Evolutionary conservation across 2,329 filamentous ascomycete genomes (phyloP).

Genomic region (Pseudogymnoascus destructans): DNA sequence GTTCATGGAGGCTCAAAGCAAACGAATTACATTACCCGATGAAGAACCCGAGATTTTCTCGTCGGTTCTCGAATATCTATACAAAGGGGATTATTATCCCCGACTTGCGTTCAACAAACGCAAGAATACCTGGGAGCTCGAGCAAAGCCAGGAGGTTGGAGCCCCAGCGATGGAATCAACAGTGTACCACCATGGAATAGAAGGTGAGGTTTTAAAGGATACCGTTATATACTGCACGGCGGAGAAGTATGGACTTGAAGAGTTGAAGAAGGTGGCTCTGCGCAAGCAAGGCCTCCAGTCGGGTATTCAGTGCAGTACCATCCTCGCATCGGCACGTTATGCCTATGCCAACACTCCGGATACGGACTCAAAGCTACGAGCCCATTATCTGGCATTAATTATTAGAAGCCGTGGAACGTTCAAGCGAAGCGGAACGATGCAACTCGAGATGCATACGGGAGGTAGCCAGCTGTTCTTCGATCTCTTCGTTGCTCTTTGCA

Average conservation of each 20-base stretch:
- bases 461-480: slow-evolving; percentile 81
- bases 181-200: slow-evolving; percentile 42
- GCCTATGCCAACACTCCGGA: slow-evolving; percentile 84
- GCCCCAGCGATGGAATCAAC: slow-evolving; percentile 41
- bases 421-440: slow-evolving; percentile 90
- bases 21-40: slow-evolving; percentile 66
- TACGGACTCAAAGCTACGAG: slow-evolving; percentile 77
- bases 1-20: slow-evolving; percentile 46
- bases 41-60: slow-evolving; percentile 88
- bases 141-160: slow-evolving; percentile 31
- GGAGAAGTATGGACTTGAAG: slow-evolving; percentile 68
- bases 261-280: slow-evolving; percentile 72
- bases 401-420: slow-evolving; percentile 79
- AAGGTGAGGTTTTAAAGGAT: slow-evolving; percentile 64
- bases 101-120: slow-evolving; percentile 72
- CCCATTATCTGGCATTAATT: slow-evolving; percentile 85
- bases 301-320: slow-evolving; percentile 72
- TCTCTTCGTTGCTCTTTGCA: slow-evolving; percentile 83
- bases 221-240: slow-evolving; percentile 86
- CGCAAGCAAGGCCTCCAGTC: slow-evolving; percentile 80
- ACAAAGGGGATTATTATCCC: slow-evolving; percentile 89
- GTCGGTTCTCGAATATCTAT: slow-evolving; percentile 78
- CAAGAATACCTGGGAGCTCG: slow-evolving; percentile 69
- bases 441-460: slow-evolving; percentile 82
- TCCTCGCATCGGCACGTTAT: slow-evolving; percentile 75